These are phyloP conservation scores for Leavenworthia alabamica DNA, from an alignment of 345 rosid species.

Conservation along the genomic window DNA sequence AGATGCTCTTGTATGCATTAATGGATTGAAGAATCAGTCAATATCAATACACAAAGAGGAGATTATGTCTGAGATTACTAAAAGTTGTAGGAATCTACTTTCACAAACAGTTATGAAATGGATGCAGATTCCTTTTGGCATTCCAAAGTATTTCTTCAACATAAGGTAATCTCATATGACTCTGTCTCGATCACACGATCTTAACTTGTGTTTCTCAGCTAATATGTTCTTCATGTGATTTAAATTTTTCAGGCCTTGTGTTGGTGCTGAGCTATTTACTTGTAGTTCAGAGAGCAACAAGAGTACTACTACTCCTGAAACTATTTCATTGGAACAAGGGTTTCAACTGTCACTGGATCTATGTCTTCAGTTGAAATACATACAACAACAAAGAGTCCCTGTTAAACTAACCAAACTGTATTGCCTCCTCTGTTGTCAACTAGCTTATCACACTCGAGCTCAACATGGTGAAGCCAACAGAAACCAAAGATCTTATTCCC, in stretches of 20 bases:
- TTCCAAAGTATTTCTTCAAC: slow-evolving; percentile 59
- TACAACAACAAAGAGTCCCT: slow-evolving; percentile 34
- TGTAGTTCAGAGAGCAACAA: slow-evolving; percentile 31
- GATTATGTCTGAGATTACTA: slow-evolving; percentile 30
- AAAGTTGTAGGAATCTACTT: slow-evolving; percentile 41
- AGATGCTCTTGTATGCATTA: slow-evolving; percentile 42
- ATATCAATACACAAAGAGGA: slow-evolving; percentile 25
- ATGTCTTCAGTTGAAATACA: slow-evolving; percentile 59
- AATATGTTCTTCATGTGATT: not conserved
- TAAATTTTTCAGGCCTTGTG: slow-evolving; percentile 55
- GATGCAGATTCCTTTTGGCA: slow-evolving; percentile 52
- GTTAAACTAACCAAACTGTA: slow-evolving; percentile 36
- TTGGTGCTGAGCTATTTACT: slow-evolving; percentile 66
- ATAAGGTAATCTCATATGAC: slow-evolving; percentile 42
- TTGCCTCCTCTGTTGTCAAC: slow-evolving; percentile 46
- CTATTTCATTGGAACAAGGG: slow-evolving; percentile 41
- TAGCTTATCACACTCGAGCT: slow-evolving; percentile 33
- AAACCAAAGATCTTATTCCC: slow-evolving; percentile 16
- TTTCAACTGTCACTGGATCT: slow-evolving; percentile 56
- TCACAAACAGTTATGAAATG: slow-evolving; percentile 40
- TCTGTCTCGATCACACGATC: not conserved
- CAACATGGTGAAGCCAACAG: slow-evolving; percentile 16
- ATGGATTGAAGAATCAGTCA: slow-evolving; percentile 37
- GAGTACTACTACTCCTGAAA: slow-evolving; percentile 21
- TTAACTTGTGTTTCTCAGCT: not conserved